Evolutionary conservation across 805 yeast genomes (phyloP).

Genomic region (Cyberlindnera galapagoensis): DNA sequence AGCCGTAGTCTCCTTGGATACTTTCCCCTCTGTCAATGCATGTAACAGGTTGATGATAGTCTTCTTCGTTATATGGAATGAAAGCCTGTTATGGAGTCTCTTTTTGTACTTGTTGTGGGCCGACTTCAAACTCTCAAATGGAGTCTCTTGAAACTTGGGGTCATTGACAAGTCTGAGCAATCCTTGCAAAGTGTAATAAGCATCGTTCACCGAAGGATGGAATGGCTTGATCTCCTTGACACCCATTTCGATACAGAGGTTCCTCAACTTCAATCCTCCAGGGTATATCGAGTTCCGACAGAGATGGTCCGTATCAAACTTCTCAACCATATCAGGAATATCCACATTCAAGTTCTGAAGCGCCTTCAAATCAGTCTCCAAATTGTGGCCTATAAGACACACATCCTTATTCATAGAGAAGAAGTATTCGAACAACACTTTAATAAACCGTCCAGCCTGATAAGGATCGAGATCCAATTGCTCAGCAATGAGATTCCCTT

Average conservation of each 20-base stretch:
- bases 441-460: slow-evolving; percentile 1
- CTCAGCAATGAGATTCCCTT: slow-evolving; percentile 4
- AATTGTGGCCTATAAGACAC: slow-evolving; percentile 11
- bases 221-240: slow-evolving; percentile 9
- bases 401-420: slow-evolving; percentile 4
- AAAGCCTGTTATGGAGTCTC: slow-evolving; percentile 3
- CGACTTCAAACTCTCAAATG: not conserved
- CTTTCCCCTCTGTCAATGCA: too few relatives aligned
- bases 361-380: slow-evolving; percentile 9
- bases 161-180: slow-evolving; percentile 7
- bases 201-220: slow-evolving; percentile 15
- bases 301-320: slow-evolving; percentile 8
- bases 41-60: too few relatives aligned
- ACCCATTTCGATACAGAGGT: slow-evolving; percentile 4
- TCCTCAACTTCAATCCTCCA: slow-evolving; percentile 5
- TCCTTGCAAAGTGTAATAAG: slow-evolving; percentile 11
- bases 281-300: not conserved
- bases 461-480: slow-evolving; percentile 3
- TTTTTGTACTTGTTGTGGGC: slow-evolving; percentile 3
- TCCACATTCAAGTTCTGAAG: slow-evolving; percentile 3
- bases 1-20: too few relatives aligned
- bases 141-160: not conserved
- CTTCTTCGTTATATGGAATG: too few relatives aligned
- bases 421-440: slow-evolving; percentile 3
- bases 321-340: slow-evolving; percentile 1